Evolutionary conservation across 2,329 filamentous ascomycete genomes (phyloP).

Genomic region (Hypoxylon sp.): DNA sequence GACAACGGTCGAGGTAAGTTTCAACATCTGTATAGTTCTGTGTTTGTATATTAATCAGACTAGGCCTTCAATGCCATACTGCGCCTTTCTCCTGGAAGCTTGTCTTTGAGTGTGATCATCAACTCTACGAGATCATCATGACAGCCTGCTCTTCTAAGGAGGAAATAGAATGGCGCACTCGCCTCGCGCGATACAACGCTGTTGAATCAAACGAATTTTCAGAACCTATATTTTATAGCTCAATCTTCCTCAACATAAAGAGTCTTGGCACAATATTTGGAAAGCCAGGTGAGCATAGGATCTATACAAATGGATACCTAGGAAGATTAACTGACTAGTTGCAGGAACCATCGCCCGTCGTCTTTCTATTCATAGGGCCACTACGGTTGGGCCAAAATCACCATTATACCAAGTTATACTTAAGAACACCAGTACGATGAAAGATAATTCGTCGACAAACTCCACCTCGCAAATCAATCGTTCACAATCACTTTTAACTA

Average conservation of each 20-base stretch:
- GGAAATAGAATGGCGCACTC: slow-evolving; percentile 82
- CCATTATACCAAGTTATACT: slow-evolving; percentile 84
- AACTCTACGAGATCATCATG: slow-evolving; percentile 87
- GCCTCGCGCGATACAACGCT: slow-evolving; percentile 69
- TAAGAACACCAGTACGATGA: slow-evolving; percentile 83
- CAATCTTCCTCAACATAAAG: slow-evolving; percentile 78
- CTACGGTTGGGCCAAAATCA: slow-evolving; percentile 78
- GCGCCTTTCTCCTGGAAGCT: slow-evolving; percentile 94
- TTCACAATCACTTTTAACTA: slow-evolving; percentile 84
- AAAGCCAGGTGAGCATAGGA: slow-evolving; percentile 70
- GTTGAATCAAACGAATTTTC: slow-evolving; percentile 64
- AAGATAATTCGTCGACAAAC: slow-evolving; percentile 65
- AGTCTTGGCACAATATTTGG: slow-evolving; percentile 83
- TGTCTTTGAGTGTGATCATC: slow-evolving; percentile 82
- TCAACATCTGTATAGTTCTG: neutral
- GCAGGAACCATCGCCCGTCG: slow-evolving; percentile 74
- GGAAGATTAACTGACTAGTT: slow-evolving; percentile 22
- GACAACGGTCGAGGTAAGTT: slow-evolving; percentile 80
- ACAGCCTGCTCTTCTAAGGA: slow-evolving; percentile 88
- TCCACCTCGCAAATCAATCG: slow-evolving; percentile 74
- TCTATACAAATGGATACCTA: neutral
- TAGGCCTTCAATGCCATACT: slow-evolving; percentile 89
- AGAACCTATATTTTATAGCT: slow-evolving; percentile 70
- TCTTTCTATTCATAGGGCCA: slow-evolving; percentile 84
- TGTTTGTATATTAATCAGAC: slow-evolving; percentile 40